Evolutionary conservation across 305 asterid genomes (phyloP).

Genomic region (Ilex paraguariensis): DNA sequence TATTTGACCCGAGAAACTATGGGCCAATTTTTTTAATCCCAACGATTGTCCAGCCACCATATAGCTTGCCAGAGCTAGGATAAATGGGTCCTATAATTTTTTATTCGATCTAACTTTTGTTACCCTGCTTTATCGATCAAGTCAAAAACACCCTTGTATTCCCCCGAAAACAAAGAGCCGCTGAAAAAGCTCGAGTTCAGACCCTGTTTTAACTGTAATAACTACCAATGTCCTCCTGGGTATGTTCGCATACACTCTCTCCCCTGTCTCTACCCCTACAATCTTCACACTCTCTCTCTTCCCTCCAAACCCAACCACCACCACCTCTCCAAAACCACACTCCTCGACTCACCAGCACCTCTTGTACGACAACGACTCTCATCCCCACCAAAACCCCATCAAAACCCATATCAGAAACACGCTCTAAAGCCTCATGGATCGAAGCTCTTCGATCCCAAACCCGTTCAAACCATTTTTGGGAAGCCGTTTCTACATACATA

Average conservation of each 20-base stretch:
- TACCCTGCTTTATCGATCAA: too few relatives aligned
- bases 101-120: too few relatives aligned
- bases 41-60: too few relatives aligned
- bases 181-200: too few relatives aligned
- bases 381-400: constrained; percentile 6
- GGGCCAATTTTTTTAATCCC: too few relatives aligned
- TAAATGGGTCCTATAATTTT: too few relatives aligned
- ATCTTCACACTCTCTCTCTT: neutral
- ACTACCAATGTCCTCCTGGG: constrained; percentile 13
- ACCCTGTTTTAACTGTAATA: too few relatives aligned
- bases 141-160: too few relatives aligned
- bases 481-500: constrained; percentile 56
- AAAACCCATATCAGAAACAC: constrained; percentile 16
- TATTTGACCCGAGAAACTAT: too few relatives aligned
- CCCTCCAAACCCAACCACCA: constrained; percentile 5
- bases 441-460: constrained; percentile 56
- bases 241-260: constrained; percentile 9
- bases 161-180: too few relatives aligned
- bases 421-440: constrained; percentile 46
- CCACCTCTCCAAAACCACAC: neutral
- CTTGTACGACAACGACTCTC: neutral
- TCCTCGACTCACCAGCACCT: constrained; percentile 6
- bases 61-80: too few relatives aligned
- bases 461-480: constrained; percentile 46
- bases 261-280: constrained; percentile 6